These are phyloP conservation scores for Acanthamoeba healyi DNA, from an alignment of 208 protist species.

Conservation along the genomic window DNA sequence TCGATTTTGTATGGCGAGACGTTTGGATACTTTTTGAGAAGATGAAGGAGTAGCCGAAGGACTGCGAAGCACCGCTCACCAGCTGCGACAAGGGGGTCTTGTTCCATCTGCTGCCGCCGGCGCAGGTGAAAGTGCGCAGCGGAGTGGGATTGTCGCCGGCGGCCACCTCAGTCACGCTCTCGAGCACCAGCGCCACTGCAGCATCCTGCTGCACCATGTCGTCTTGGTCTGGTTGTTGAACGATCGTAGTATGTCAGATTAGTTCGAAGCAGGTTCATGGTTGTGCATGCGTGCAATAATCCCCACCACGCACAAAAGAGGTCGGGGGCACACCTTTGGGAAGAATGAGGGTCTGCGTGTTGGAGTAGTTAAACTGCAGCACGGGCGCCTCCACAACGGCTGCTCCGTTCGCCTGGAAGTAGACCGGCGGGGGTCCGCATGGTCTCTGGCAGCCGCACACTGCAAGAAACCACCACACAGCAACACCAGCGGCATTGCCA, in stretches of 20 bases:
- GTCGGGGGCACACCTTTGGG: neutral
- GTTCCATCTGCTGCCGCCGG: neutral
- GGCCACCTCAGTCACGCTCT: neutral
- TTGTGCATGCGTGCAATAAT: too few species aligned
- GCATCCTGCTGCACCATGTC: neutral
- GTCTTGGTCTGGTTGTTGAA: neutral
- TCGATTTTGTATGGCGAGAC: neutral
- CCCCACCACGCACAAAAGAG: neutral
- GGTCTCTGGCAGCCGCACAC: too few species aligned
- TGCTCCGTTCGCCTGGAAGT: neutral
- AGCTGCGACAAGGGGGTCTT: neutral
- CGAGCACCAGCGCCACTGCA: neutral
- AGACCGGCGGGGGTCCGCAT: neutral
- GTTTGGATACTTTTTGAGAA: neutral
- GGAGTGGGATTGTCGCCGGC: neutral
- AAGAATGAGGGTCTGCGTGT: neutral
- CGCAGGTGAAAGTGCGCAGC: neutral
- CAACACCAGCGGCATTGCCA: too few species aligned
- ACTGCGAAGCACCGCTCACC: neutral
- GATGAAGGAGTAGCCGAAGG: neutral
- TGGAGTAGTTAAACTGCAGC: constrained; percentile 11
- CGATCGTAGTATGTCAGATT: neutral
- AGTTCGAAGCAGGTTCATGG: too few species aligned
- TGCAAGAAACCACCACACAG: too few species aligned
- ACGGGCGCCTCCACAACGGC: neutral